Evolutionary conservation across 2,329 filamentous ascomycete species (phyloP), one percentile per base, ranked within the genome.

Genomic region (Chalaropsis thielavioides): DNA sequence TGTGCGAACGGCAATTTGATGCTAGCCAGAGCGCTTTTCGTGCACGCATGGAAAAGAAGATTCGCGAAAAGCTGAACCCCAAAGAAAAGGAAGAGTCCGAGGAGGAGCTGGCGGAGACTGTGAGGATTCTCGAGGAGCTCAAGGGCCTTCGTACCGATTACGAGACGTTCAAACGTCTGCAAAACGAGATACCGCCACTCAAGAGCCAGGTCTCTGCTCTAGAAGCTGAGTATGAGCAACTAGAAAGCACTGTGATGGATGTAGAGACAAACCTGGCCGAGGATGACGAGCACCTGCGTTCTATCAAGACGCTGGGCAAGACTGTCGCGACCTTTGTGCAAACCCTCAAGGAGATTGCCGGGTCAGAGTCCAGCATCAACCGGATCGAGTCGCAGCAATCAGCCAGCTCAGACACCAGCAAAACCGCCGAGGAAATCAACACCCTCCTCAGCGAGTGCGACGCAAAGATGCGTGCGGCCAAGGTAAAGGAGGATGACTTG

Each of bases 351-450:
- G 90, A 96, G 56, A 88, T 92, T 67, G 78, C 79, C 59, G 85
- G 86, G 44, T 84, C 89, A 4, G 83, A 89, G 70, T 76, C 76
- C 46, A 88, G 96, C 72, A 87, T 96, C 61, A 80, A 87, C 65
- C 84, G 88, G 64, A 82, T 96, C 61, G 80, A 83, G 66, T 84
- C 85, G 8, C 90, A 91, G 69, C 88, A 96, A 72, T 83, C 86
- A 66, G 81, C 85, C 15, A 79, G 81, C 31, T 27, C 63, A 10
- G 49, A 31, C 8, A 22, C 31, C 7, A 62, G 51, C 17, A 82
- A 83, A 13, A 74, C 80, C 10, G 81, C 90, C 6, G 89, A 95
- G 64, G 89, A 94, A 69, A 91, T 97, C 63, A 88, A 94, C 70
- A 85, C 89, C 63, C 83, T 91, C 60, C 83, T 91, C 68, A 83